phyloP scores from a whole-genome alignment of 805 yeast genomes.

The Metschnikowia picachoensis region DNA sequence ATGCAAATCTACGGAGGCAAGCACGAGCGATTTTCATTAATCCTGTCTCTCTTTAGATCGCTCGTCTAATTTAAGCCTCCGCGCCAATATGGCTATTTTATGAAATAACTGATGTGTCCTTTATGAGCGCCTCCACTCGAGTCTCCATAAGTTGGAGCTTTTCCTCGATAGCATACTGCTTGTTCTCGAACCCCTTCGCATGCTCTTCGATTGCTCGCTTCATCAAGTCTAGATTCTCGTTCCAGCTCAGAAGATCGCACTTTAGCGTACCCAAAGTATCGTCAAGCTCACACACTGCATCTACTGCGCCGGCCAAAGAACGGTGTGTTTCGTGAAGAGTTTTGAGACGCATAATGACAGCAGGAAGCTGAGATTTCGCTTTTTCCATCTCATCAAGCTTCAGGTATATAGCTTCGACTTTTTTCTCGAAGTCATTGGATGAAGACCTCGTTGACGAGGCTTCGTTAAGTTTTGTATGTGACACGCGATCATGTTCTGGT shows the following conservation, averaged over 20 bases:
- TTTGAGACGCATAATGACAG: slow-evolving; percentile 27
- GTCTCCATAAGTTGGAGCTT: slow-evolving; percentile 3
- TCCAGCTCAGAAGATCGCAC: slow-evolving; percentile 31
- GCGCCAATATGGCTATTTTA: background rate
- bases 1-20: no score
- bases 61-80: no score
- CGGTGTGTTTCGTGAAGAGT: slow-evolving; percentile 31
- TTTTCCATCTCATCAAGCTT: slow-evolving; percentile 25
- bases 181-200: slow-evolving; percentile 18
- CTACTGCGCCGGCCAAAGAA: slow-evolving; percentile 27
- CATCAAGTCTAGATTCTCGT: slow-evolving; percentile 20
- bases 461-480: no score
- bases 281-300: slow-evolving; percentile 26
- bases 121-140: slow-evolving; percentile 2
- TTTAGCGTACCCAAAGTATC: slow-evolving; percentile 21
- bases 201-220: slow-evolving; percentile 24
- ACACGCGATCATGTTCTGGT: background rate
- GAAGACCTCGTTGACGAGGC: background rate
- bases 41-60: no score
- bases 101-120: background rate
- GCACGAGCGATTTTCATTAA: no score
- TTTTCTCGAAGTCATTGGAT: slow-evolving; percentile 13
- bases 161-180: slow-evolving; percentile 7
- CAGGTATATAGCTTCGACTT: slow-evolving; percentile 25
- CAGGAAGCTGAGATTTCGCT: slow-evolving; percentile 22